Percentiles rank a stretch among this genome's conserved stretches.
phyloP scores from a whole-genome alignment of 83 land plant genomes.

The Diphasiastrum complanatum region DNA sequence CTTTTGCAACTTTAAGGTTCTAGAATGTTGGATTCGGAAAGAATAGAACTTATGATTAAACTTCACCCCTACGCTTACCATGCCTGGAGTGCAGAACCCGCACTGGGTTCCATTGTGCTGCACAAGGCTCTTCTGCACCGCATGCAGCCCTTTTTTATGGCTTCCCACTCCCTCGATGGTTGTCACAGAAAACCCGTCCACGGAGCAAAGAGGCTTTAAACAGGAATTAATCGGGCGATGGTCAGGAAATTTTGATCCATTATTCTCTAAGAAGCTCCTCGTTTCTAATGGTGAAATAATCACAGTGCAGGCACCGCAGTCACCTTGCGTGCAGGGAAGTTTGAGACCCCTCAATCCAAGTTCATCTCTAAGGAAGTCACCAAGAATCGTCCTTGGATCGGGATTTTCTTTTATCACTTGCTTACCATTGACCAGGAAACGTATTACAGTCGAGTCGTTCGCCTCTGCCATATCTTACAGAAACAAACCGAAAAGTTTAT shows the following conservation, averaged over 20 bases:
- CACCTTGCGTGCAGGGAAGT: slow-evolving; percentile 27
- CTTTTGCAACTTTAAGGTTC: too few relatives aligned
- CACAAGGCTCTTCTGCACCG: slow-evolving; percentile 23
- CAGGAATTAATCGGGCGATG: slow-evolving; percentile 31
- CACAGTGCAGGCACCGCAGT: slow-evolving; percentile 33
- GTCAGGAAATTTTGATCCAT: background rate
- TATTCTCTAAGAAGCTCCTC: background rate
- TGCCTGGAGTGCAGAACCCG: slow-evolving; percentile 41
- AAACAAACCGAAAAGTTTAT: too few relatives aligned
- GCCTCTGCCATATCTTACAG: too few relatives aligned
- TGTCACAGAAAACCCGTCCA: slow-evolving; percentile 29
- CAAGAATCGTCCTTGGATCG: slow-evolving; percentile 18
- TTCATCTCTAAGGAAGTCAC: slow-evolving; percentile 19
- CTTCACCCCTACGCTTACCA: slow-evolving; percentile 3
- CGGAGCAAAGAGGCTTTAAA: slow-evolving; percentile 23
- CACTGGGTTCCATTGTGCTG: slow-evolving; percentile 30
- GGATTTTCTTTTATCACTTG: slow-evolving; percentile 9
- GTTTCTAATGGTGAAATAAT: slow-evolving; percentile 3
- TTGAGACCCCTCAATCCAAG: slow-evolving; percentile 17
- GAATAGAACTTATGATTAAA: background rate
- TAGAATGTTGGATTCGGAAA: too few relatives aligned
- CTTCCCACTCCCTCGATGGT: slow-evolving; percentile 36
- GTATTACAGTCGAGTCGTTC: too few relatives aligned
- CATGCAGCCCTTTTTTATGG: slow-evolving; percentile 20
- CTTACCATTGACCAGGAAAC: slow-evolving; percentile 26